Percentiles rank a stretch among this genome's conserved stretches.
phyloP scores from a whole-genome alignment of 257 asterid genomes.

The Solanum peruvianum region DNA sequence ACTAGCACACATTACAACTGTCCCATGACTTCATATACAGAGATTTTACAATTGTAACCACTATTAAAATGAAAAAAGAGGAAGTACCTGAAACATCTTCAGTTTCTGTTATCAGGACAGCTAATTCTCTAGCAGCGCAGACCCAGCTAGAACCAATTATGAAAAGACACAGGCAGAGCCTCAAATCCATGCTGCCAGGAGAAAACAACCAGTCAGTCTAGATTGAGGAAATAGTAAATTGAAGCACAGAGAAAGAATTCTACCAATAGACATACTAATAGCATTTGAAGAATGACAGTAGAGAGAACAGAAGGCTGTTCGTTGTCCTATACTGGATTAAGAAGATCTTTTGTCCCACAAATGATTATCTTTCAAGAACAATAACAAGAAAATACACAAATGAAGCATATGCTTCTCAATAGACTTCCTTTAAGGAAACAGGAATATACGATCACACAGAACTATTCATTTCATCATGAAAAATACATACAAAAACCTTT shows the following conservation, averaged over 20 bases:
- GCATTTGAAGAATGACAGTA: background rate
- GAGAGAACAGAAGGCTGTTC: background rate
- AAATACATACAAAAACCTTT: background rate
- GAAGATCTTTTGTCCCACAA: background rate
- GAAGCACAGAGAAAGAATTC: background rate
- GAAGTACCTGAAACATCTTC: conserved; percentile 26
- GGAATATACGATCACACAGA: background rate
- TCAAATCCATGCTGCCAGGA: conserved; percentile 60
- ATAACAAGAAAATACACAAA: background rate
- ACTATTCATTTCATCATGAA: background rate
- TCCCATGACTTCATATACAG: background rate
- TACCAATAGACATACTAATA: background rate
- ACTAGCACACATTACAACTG: background rate
- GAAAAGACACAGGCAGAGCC: conserved; percentile 38
- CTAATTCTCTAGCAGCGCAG: conserved; percentile 55
- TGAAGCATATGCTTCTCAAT: background rate
- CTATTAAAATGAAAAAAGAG: background rate
- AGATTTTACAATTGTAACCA: background rate
- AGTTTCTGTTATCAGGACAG: background rate
- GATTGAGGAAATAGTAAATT: background rate
- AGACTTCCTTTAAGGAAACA: background rate
- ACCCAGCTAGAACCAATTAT: conserved; percentile 36
- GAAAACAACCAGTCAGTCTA: background rate
- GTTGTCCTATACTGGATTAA: background rate
- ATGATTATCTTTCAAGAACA: background rate